Conservation (phyloP, 345 rosid species). For the Combretum micranthum region DNA sequence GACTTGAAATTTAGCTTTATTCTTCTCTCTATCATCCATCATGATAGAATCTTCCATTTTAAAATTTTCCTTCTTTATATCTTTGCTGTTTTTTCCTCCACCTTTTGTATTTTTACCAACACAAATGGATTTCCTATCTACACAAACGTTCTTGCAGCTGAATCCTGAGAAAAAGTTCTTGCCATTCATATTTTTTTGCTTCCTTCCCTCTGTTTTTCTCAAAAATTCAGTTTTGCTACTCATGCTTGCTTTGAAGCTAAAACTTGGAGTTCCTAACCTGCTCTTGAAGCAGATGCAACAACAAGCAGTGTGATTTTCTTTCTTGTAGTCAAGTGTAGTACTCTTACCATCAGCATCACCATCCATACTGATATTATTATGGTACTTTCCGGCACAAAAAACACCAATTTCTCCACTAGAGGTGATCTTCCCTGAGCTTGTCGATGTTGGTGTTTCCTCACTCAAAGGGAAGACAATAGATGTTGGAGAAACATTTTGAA, state of each 20-base stretch:
- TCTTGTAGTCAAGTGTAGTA: slow-evolving; percentile 11
- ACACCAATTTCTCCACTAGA: slow-evolving; percentile 33
- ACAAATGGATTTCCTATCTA: slow-evolving; percentile 36
- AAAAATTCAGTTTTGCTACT: slow-evolving; percentile 36
- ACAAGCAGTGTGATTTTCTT: neutral
- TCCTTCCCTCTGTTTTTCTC: slow-evolving; percentile 14
- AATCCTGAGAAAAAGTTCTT: slow-evolving; percentile 33
- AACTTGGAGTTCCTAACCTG: slow-evolving; percentile 26
- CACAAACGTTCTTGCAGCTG: slow-evolving; percentile 42
- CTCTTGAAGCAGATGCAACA: neutral
- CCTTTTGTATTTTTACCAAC: slow-evolving; percentile 11
- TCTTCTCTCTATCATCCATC: slow-evolving; percentile 18
- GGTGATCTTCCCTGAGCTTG: slow-evolving; percentile 17
- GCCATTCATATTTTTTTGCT: slow-evolving; percentile 17
- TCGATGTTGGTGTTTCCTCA: slow-evolving; percentile 16
- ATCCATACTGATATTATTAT: slow-evolving; percentile 36
- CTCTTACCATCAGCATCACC: neutral
- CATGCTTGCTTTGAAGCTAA: slow-evolving; percentile 39
- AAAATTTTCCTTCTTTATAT: slow-evolving; percentile 9
- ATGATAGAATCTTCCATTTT: slow-evolving; percentile 9
- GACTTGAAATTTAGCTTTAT: slow-evolving; percentile 9
- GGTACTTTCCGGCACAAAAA: slow-evolving; percentile 51
- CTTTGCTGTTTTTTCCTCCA: slow-evolving; percentile 12
- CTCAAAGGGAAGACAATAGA: slow-evolving; percentile 8
- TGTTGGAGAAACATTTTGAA: slow-evolving; percentile 12